Evolutionary conservation across 73 alveolate species (phyloP), one percentile per base, ranked within the genome.

Genomic region (Tetrahymena thermophila): DNA sequence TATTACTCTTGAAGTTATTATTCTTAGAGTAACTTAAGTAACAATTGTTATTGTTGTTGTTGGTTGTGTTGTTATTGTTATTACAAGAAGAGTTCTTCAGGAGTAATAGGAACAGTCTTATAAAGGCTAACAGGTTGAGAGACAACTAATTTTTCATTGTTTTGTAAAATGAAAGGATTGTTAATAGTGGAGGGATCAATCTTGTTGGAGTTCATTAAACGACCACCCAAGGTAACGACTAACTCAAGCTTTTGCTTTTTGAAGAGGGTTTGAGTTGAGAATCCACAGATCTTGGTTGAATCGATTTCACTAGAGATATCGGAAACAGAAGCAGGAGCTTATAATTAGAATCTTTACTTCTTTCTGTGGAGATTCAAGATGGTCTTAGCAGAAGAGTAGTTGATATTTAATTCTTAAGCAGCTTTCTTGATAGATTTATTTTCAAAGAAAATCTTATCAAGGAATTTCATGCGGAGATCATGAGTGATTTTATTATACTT

Each of bases 21-120:
- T 38, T 35, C 93, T 38, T 43, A 58, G 43, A 50, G 95, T 6
- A 35, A 83, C 43, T 43, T 56, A 25, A 42, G 84, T 21, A 42
- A 43, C 83, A 55, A 84, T 42, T 93, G 35, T 93, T 93, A 38
- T 93, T 93, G 28, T 93, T 93, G 94, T 93, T 93, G 31, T 37
- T 93, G 42, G 34, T 40, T 23, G 35, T 93, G 95, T 93, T 93
- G 95, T 93, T 93, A 58, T 93, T 93, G 95, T 38, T 37, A 84
- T 93, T 93, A 43, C 42, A 93, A 40, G 95, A 93, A 93, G 95
- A 40, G 85, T 14, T 35, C 95, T 84, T 43, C 95, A 35, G 40
- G 58, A 35, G 85, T 37, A 40, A 71, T 25, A 13, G 89, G 37
- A 31, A 71, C 31, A 28, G 35, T 28, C 89, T 71, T 71, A 19